Conservation (phyloP, 2,329 filamentous ascomycete species). For the Cladosporium sp. region DNA sequence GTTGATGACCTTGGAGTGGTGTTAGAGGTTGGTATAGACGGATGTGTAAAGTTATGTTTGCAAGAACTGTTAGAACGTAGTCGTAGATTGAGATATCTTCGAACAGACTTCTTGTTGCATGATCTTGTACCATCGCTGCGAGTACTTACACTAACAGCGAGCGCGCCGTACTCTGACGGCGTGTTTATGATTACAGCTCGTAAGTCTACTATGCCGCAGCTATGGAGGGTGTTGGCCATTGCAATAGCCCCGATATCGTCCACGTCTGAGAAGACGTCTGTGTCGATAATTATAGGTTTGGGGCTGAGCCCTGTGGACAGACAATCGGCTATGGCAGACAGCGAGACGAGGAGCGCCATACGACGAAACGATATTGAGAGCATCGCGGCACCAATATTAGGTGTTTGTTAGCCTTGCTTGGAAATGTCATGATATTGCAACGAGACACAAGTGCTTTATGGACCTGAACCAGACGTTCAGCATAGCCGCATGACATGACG, state of each 20-base stretch:
- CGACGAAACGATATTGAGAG: not conserved
- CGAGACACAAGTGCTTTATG: not conserved
- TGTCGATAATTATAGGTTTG: conserved; percentile 49
- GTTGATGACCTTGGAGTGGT: not conserved
- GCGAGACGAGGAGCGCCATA: not conserved
- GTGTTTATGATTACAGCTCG: conserved; percentile 27
- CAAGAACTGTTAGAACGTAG: not conserved
- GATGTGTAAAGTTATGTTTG: not conserved
- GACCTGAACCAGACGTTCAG: not conserved
- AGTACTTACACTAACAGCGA: conserved; percentile 23
- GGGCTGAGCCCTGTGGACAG: not conserved
- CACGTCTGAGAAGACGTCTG: conserved; percentile 26
- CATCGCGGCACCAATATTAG: not conserved
- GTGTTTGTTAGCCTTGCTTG: not conserved
- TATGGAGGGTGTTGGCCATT: conserved; percentile 26
- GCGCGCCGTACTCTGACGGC: conserved; percentile 24
- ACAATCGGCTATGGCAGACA: not conserved
- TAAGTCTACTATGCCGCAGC: conserved; percentile 25
- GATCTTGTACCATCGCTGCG: not conserved
- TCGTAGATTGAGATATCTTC: not conserved
- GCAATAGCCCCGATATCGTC: conserved; percentile 29
- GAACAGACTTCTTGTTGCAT: not conserved
- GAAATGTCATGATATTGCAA: no score
- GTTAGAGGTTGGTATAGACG: not conserved
- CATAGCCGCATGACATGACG: not conserved